phyloP scores from a whole-genome alignment of 2,329 filamentous ascomycete genomes.

The Colletotrichum noveboracense region DNA sequence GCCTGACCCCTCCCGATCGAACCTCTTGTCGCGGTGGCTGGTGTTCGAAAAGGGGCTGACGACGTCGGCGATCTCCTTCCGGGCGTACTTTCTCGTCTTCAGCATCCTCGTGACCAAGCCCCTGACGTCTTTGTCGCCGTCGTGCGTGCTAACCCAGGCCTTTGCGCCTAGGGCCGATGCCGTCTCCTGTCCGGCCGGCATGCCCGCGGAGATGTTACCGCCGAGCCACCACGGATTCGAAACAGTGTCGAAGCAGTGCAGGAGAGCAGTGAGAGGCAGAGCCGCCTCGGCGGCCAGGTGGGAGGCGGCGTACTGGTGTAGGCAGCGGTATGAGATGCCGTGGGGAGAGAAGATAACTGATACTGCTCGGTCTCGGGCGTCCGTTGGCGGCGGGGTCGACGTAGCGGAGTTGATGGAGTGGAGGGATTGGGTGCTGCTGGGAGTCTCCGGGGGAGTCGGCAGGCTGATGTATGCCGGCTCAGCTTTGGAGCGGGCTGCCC shows the following conservation, averaged over 20 bases:
- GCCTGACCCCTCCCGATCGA: neutral
- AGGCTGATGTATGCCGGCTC: conserved; percentile 26
- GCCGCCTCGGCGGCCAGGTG: conserved; percentile 62
- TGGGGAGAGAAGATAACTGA: conserved; percentile 71
- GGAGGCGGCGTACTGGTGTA: conserved; percentile 60
- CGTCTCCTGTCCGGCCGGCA: conserved; percentile 61
- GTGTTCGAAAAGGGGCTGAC: conserved; percentile 25
- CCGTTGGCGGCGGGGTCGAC: conserved; percentile 31
- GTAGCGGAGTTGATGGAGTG: conserved; percentile 40
- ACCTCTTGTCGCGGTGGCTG: neutral
- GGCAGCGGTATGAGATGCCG: conserved; percentile 58
- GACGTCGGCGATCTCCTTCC: conserved; percentile 48
- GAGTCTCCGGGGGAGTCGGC: conserved; percentile 41
- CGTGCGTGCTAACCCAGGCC: conserved; percentile 67
- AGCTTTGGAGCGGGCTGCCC: conserved; percentile 16
- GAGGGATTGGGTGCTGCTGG: conserved; percentile 31
- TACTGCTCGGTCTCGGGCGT: conserved; percentile 49
- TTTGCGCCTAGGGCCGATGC: conserved; percentile 57
- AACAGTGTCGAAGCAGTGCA: conserved; percentile 68
- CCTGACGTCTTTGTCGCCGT: conserved; percentile 61
- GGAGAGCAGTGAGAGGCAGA: conserved; percentile 65
- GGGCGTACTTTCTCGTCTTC: conserved; percentile 47
- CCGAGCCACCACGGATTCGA: conserved; percentile 67
- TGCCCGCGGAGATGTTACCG: conserved; percentile 61
- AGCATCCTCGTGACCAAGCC: conserved; percentile 58